A percentile compares a stretch with the other conserved stretches of the same genome.
These are phyloP conservation scores for Umbelopsis sp. DNA, from an alignment of 371 early-diverging fungal genomes.

Conservation along the genomic window DNA sequence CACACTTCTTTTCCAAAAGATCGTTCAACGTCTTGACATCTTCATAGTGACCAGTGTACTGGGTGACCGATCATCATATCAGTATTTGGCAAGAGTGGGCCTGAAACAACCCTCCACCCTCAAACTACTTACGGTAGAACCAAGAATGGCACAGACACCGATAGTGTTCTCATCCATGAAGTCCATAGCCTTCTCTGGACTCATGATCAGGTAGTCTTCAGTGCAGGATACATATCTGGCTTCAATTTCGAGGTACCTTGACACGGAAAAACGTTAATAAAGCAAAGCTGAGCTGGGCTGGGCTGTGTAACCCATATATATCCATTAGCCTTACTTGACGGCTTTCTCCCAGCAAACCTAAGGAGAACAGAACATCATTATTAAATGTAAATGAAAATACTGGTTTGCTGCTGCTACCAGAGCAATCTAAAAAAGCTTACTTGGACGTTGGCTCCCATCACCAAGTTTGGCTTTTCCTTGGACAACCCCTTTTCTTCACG, in stretches of 20 bases:
- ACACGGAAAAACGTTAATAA: constrained; percentile 19
- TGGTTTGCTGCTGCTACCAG: background rate
- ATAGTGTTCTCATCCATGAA: constrained; percentile 80
- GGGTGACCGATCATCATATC: background rate
- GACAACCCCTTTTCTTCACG: constrained; percentile 59
- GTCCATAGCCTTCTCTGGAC: constrained; percentile 59
- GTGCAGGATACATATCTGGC: constrained; percentile 56
- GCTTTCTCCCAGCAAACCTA: constrained; percentile 19
- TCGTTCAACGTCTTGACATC: constrained; percentile 65
- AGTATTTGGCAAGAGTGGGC: background rate
- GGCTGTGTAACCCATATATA: background rate
- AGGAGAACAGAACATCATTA: background rate
- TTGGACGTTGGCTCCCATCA: constrained; percentile 75
- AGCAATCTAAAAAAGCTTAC: constrained; percentile 27
- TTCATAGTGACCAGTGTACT: constrained; percentile 84
- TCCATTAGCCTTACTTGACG: constrained; percentile 14
- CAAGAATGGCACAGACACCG: constrained; percentile 71
- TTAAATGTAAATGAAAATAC: background rate
- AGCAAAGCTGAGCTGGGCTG: too few species aligned
- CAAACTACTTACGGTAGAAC: constrained; percentile 58
- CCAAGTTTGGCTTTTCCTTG: constrained; percentile 68
- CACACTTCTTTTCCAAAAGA: constrained; percentile 59
- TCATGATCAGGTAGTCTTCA: constrained; percentile 57
- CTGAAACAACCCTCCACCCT: background rate
- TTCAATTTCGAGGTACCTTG: constrained; percentile 73